phyloP scores from a whole-genome alignment of 1,284 basidiomycete species.

The Cryptococcus floricola region DNA sequence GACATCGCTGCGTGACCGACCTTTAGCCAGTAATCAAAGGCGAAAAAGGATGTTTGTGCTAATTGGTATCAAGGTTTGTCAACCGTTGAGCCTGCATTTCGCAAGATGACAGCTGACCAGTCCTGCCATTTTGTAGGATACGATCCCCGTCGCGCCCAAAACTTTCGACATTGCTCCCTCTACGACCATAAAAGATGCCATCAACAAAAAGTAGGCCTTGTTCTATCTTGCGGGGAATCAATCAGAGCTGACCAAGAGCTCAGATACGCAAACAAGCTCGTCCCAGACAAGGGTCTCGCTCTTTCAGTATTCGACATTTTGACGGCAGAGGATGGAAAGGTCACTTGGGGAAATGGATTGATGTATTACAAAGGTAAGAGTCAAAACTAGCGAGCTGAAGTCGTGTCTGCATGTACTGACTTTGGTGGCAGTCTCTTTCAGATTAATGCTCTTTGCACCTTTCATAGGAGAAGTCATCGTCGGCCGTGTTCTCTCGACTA shows the following conservation, averaged over 20 bases:
- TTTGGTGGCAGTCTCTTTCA: conserved; percentile 67
- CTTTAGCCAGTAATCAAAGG: background rate
- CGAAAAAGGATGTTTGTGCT: conserved; percentile 42
- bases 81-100: background rate
- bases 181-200: conserved; percentile 42
- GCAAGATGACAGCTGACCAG: background rate
- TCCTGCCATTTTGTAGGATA: conserved; percentile 35
- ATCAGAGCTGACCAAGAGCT: background rate
- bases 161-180: conserved; percentile 43
- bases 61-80: conserved; percentile 37
- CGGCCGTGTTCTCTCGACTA: conserved; percentile 79
- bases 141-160: conserved; percentile 46
- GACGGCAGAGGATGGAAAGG: conserved; percentile 82
- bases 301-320: conserved; percentile 83
- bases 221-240: background rate
- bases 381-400: conserved; percentile 9
- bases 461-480: conserved; percentile 86
- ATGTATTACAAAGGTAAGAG: conserved; percentile 84
- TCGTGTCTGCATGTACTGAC: background rate
- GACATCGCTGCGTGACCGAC: background rate
- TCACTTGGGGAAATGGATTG: conserved; percentile 90
- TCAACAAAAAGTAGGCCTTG: conserved; percentile 46
- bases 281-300: conserved; percentile 89
- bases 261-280: conserved; percentile 87
- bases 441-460: conserved; percentile 86